Evolutionary conservation across 1,284 basidiomycete genomes (phyloP).

Genomic region (Boletus semigastroideus): DNA sequence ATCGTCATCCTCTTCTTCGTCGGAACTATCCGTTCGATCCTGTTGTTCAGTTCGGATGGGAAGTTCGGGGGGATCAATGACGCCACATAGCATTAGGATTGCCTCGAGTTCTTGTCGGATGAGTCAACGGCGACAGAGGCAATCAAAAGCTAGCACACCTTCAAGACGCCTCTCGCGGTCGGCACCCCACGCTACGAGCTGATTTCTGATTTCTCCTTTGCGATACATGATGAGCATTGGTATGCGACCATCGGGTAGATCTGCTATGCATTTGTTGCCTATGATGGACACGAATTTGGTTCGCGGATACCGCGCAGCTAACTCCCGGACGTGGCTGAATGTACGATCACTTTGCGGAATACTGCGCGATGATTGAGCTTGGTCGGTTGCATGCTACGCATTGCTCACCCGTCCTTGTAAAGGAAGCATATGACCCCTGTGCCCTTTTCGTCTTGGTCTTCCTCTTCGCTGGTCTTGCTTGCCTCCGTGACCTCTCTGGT

Average conservation of each 20-base stretch:
- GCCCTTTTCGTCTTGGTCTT: conserved; percentile 63
- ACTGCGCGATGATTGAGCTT: conserved; percentile 39
- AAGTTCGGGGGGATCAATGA: conserved; percentile 52
- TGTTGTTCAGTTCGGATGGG: conserved; percentile 26
- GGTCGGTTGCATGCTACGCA: neutral
- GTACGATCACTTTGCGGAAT: conserved; percentile 79
- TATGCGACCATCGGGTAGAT: conserved; percentile 89
- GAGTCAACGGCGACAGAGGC: neutral
- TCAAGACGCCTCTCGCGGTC: conserved; percentile 76
- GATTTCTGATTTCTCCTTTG: conserved; percentile 85
- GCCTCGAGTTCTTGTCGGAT: conserved; percentile 63
- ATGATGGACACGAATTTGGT: conserved; percentile 97
- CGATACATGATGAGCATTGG: conserved; percentile 94
- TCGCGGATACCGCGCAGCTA: conserved; percentile 83
- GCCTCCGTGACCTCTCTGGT: conserved; percentile 94
- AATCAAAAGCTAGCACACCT: conserved; percentile 49
- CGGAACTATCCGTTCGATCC: conserved; percentile 35
- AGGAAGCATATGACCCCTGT: conserved; percentile 88
- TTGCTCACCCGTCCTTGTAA: conserved; percentile 81
- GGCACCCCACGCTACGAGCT: conserved; percentile 82
- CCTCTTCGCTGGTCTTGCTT: conserved; percentile 70
- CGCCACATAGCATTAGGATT: conserved; percentile 59
- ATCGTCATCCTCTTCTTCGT: conserved; percentile 47
- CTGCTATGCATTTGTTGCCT: conserved; percentile 93
- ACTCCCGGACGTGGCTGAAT: conserved; percentile 65